Evolutionary conservation across 371 early-diverging fungal genomes (phyloP), one percentile per base, ranked within the genome.

Genomic region (Syncephalastrum contaminatum): DNA sequence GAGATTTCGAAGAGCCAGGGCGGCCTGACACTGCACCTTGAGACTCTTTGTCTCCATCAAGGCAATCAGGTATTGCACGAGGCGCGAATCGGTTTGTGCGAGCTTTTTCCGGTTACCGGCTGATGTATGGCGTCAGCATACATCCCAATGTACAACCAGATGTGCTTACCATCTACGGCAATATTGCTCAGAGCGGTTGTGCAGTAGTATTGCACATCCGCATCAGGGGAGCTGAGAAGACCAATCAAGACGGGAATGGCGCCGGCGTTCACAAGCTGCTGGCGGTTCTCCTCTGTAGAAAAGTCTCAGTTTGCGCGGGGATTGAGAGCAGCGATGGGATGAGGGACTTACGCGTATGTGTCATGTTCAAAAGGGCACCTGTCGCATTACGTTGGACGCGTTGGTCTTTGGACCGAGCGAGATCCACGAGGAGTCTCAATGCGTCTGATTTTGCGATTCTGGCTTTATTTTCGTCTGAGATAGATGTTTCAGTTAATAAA

Each of bases 291-390:
- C 56, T 86, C 86, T 81, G 53, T 22, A 52, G 30, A 30, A 16
- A 36, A 62, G 43, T 50, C 4, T 21, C 53, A 52, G 15, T 19
- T n/a, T n/a, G n/a, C n/a, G n/a, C n/a, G n/a, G n/a, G n/a, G n/a
- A n/a, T n/a, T n/a, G n/a, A n/a, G n/a, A n/a, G n/a, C n/a, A n/a
- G n/a, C n/a, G n/a, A n/a, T n/a, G n/a, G n/a, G n/a, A n/a, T n/a
- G n/a, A n/a, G 19, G 19, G 45, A 45, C 44, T 52, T 77, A 80
- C 83, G 80, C 16, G 90, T 87, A 70, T 96, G 95, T 20, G 96
- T 96, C 93, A 96, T 93, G 64, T 96, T 96, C 42, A 96, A 76
- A 44, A 96, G 78, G 14, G 96, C 96, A 14, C 96, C 96, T 1
- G 93, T 90, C 0, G 96, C 94, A 66, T 96, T 96, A 22, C 95